Base-by-base conservation (phyloP, 805 yeast species). In the Pichia sporocuriosa region DNA sequence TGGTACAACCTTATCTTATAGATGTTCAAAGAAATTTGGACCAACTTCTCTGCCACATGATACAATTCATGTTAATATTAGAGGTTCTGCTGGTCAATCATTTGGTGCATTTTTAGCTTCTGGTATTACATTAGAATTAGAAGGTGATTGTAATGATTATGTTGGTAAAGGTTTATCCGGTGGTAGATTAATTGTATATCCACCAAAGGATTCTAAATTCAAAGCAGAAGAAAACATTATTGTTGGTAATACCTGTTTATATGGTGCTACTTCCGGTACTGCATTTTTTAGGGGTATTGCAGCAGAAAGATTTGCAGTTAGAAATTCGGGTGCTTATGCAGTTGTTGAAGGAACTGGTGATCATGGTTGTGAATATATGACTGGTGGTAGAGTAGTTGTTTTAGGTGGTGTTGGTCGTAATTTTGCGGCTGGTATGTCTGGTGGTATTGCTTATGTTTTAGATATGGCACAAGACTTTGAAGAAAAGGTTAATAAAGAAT, bases 311-410 rank as follows among this genome's bases (percentile, higher is more conserved):
- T 90, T 90, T 63, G 96, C 95, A 16, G 98, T 90, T 45, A 84
- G 98, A 72, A 90, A 90, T 75, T 93, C 97, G 24, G 98, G 98
- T 65, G 97, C 97, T 32, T 83, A 83, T 42, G 93, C 95, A 50
- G 97, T 93, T 48, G 88, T 87, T 51, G 98, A 90, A 67, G 96
- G 96, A 59, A 81, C 85, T 50, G 98, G 98, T 70, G 96, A 90
- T 64, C 97, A 90, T 63, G 98, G 98, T 39, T 90, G 97, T 69
- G 98, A 90, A 68, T 90, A 90, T 69, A 90, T 90, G 98, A 89
- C 97, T 54, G 97, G 98, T 63, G 98, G 98, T 62, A 79, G 97
- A 56, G 96, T 93, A 48, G 87, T 90, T 59, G 88, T 90, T 36
- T 75, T 90, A 53, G 96, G 97, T 35, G 68, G 79, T 45, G 85